Conservation (phyloP, 805 yeast species). For the Saccharomycopsis sp. region DNA sequence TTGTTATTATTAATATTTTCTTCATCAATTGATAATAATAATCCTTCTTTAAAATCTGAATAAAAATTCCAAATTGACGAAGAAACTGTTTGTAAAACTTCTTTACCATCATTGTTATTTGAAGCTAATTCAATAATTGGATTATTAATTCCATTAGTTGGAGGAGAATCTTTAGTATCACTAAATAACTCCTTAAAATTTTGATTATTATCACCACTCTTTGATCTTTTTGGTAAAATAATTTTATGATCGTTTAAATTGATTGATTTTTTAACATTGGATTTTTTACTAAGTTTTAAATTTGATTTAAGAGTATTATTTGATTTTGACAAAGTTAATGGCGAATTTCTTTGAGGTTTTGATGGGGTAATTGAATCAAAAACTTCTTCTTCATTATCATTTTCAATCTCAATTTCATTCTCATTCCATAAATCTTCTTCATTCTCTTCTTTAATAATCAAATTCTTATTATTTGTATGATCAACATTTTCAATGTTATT, state of each 20-base stretch:
- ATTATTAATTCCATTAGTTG: constrained; percentile 9
- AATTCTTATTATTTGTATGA: constrained; percentile 1
- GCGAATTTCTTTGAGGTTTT: neutral
- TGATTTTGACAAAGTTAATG: neutral
- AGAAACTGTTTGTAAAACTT: constrained; percentile 16
- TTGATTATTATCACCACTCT: neutral
- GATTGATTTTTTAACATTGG: constrained; percentile 8
- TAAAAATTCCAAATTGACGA: constrained; percentile 17
- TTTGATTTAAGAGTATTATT: neutral
- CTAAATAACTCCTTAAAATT: constrained; percentile 6
- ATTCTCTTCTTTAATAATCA: neutral
- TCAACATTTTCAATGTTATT: neutral
- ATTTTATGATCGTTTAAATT: constrained; percentile 16
- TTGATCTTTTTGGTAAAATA: constrained; percentile 8
- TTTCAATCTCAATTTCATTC: constrained; percentile 9
- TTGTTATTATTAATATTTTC: constrained; percentile 1
- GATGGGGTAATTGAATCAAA: neutral
- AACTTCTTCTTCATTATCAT: constrained; percentile 2
- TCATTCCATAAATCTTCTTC: neutral
- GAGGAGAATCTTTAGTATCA: neutral
- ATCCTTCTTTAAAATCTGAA: constrained; percentile 18
- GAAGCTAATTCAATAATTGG: constrained; percentile 13
- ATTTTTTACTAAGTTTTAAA: constrained; percentile 5
- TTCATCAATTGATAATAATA: constrained; percentile 16
- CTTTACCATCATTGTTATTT: constrained; percentile 7